A percentile compares a stretch with the other conserved stretches of the same genome.
These are phyloP conservation scores for Umbelopsis sp. DNA, from an alignment of 371 early-diverging fungal genomes.

Conservation along the genomic window DNA sequence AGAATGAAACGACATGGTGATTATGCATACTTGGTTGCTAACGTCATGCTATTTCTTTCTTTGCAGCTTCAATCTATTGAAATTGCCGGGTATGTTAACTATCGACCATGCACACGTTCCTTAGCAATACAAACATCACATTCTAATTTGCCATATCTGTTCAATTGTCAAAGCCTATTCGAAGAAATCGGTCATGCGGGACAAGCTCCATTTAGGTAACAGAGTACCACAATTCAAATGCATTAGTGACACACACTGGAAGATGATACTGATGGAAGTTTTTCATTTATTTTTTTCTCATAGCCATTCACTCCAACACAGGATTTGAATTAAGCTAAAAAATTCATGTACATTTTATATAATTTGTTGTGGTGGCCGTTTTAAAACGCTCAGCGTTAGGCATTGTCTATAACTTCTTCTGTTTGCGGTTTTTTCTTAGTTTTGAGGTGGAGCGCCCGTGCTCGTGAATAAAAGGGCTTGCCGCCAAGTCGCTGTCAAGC, in stretches of 20 bases:
- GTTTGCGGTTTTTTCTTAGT: not conserved
- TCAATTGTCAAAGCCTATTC: slow-evolving; percentile 40
- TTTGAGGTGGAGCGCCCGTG: not conserved
- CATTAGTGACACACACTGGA: not conserved
- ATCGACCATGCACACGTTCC: not conserved
- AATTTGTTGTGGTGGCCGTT: too few species aligned
- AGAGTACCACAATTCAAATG: not conserved
- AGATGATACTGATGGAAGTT: not conserved
- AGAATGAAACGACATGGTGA: not conserved
- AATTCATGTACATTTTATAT: slow-evolving; percentile 10
- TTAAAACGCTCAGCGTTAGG: slow-evolving; percentile 1
- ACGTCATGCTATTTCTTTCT: slow-evolving; percentile 24
- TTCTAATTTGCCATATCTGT: not conserved
- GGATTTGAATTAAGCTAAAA: slow-evolving; percentile 54
- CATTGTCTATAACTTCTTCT: not conserved
- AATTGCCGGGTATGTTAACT: slow-evolving; percentile 68
- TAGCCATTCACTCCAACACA: slow-evolving; percentile 56
- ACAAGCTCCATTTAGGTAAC: slow-evolving; percentile 59
- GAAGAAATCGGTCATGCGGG: slow-evolving; percentile 55
- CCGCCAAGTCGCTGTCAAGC: slow-evolving; percentile 35
- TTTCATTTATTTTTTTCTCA: not conserved
- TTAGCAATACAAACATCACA: not conserved
- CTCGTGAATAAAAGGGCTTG: slow-evolving; percentile 37
- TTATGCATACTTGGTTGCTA: not conserved
- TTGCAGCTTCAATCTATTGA: slow-evolving; percentile 88